A percentile compares a stretch with the other conserved stretches of the same genome.
phyloP scores from a whole-genome alignment of 2,329 filamentous ascomycete species.

The Ascosphaera aggregata region DNA sequence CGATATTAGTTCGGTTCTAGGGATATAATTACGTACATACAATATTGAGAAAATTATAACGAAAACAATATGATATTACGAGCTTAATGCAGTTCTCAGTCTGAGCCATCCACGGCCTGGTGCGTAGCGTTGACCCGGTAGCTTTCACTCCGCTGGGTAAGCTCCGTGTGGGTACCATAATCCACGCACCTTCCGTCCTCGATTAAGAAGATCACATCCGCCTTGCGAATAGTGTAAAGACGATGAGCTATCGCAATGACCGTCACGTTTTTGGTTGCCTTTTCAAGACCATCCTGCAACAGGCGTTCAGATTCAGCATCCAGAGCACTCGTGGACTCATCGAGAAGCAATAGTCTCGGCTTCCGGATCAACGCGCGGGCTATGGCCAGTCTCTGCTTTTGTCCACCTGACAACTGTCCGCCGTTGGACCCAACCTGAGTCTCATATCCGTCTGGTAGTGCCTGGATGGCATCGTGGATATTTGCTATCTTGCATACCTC shows the following conservation, averaged over 20 bases:
- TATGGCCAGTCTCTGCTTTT: conserved; percentile 29
- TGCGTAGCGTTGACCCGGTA: conserved; percentile 19
- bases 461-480: conserved; percentile 34
- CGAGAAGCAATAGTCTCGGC: conserved; percentile 26
- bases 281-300: conserved; percentile 43
- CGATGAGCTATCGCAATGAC: conserved; percentile 54
- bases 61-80: background rate
- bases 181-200: conserved; percentile 42
- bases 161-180: conserved; percentile 36
- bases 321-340: conserved; percentile 32
- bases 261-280: conserved; percentile 25
- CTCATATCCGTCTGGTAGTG: conserved; percentile 23
- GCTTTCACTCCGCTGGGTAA: conserved; percentile 24
- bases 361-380: conserved; percentile 28
- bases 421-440: conserved; percentile 32
- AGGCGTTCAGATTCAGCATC: conserved; percentile 40
- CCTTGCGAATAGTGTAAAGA: conserved; percentile 50
- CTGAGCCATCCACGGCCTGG: conserved; percentile 10
- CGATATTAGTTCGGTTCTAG: background rate
- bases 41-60: background rate
- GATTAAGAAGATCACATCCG: conserved; percentile 57
- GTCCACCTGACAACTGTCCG: conserved; percentile 27
- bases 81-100: background rate
- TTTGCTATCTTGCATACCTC: conserved; percentile 38
- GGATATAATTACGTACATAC: background rate